These are phyloP conservation scores for Rutstroemia sp. DNA, from an alignment of 2,329 filamentous ascomycete genomes.

Conservation along the genomic window DNA sequence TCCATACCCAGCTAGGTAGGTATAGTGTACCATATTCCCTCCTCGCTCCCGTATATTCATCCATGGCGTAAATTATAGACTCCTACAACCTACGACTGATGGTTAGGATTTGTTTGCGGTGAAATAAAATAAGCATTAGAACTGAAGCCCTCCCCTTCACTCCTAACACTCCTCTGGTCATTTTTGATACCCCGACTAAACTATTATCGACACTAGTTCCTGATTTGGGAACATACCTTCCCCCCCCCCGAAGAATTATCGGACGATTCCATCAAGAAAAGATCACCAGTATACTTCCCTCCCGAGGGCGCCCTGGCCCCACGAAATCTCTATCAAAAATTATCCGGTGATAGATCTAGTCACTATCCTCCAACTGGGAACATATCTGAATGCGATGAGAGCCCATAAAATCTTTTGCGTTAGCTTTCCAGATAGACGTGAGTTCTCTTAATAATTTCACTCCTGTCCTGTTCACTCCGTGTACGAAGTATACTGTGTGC, in stretches of 20 bases:
- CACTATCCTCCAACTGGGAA: neutral
- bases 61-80: too few relatives aligned
- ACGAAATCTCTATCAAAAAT: neutral
- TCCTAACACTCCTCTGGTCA: neutral
- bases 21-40: neutral
- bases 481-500: neutral
- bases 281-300: neutral
- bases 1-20: neutral
- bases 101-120: neutral
- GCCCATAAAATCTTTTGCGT: neutral
- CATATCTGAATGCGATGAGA: neutral
- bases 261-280: neutral
- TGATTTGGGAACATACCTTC: too few relatives aligned
- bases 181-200: neutral
- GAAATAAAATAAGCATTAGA: neutral
- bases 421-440: neutral
- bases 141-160: neutral
- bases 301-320: neutral
- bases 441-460: too few relatives aligned
- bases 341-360: neutral
- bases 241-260: neutral
- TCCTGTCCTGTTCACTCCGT: too few relatives aligned
- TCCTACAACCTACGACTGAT: neutral
- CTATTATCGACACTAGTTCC: neutral
- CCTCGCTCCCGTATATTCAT: neutral